Base-by-base conservation (phyloP, 768 basidiomycete genomes). In the Rhodotorula diobovata region DNA sequence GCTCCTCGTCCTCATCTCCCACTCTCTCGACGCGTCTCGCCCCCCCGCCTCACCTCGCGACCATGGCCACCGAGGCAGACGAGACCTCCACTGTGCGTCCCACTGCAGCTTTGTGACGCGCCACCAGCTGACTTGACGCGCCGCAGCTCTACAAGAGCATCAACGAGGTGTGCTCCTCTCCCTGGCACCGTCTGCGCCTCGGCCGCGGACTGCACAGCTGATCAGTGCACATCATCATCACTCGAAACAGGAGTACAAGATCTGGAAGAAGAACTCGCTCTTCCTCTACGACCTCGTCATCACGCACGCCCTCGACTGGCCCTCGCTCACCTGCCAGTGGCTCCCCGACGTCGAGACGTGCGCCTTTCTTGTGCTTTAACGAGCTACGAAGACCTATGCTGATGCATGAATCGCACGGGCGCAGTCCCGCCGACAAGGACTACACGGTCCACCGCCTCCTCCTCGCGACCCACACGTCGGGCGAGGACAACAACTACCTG, bases 231-330 rank as follows among this genome's bases (percentile, higher is more conserved):
- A 12, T 15, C 2, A 14, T 43, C 14, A 12, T 43, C 14, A 43
- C 41, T 9, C 41, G 41, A 7, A 15, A 37, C 62, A 73, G 69
- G 75, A 68, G 56, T 73, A 75, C 71, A 74, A 78, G 72, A 74
- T 77, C 55, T 78, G 78, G 76, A 77, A 76, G 73, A 77, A 78
- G 76, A 76, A 71, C 82, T 92, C 94, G 63, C 95, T 94, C 21
- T 98, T 95, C 82, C 86, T 98, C 23, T 99, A 99, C 81, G 96
- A 99, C 81, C 85, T 95, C 34, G 91, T 99, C 74, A 89, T 99
- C 77, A 97, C 95, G 2, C 95, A 98, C 80, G 95, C 95, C 43
- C 85, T 98, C 61, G 93, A 96, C 81, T 99, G 96, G 96, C 96
- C 96, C 30, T 92, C 89, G 78, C 80, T 99, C 78, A 99, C 96